Evolutionary conservation across 1,284 basidiomycete species (phyloP).

Genomic region (Sporisorium graminicola): DNA sequence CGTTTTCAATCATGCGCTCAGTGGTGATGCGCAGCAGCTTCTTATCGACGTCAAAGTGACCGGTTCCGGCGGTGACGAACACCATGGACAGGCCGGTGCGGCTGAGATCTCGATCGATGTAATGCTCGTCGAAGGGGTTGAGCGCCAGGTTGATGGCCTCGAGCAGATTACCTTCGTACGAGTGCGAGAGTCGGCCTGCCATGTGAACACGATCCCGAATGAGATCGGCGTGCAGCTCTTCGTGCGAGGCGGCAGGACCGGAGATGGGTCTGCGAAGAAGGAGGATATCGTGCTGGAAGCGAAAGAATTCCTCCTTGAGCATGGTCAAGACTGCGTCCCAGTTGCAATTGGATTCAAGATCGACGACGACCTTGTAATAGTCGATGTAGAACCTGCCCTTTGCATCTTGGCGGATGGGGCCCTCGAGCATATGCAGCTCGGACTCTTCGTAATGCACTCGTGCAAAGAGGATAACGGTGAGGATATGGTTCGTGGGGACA

Average conservation of each 20-base stretch:
- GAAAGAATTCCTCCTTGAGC: slow-evolving; percentile 79
- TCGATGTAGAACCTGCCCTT: slow-evolving; percentile 89
- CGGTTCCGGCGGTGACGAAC: slow-evolving; percentile 92
- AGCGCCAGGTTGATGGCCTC: slow-evolving; percentile 94
- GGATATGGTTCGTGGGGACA: slow-evolving; percentile 86
- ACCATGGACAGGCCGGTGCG: slow-evolving; percentile 89
- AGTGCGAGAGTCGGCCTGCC: slow-evolving; percentile 80
- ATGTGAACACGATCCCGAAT: slow-evolving; percentile 60
- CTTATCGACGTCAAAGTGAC: slow-evolving; percentile 92
- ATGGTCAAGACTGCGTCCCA: slow-evolving; percentile 88
- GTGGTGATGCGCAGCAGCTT: slow-evolving; percentile 90
- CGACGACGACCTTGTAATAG: slow-evolving; percentile 84
- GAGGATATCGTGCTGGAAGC: slow-evolving; percentile 69
- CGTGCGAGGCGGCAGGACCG: slow-evolving; percentile 54
- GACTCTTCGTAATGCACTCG: slow-evolving; percentile 87
- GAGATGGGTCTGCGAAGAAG: slow-evolving; percentile 58
- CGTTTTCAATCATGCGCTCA: slow-evolving; percentile 94
- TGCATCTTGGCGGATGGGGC: slow-evolving; percentile 79
- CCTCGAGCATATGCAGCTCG: slow-evolving; percentile 65
- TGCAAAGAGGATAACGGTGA: slow-evolving; percentile 93
- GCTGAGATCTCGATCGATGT: slow-evolving; percentile 92
- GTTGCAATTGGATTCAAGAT: slow-evolving; percentile 86
- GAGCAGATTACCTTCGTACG: slow-evolving; percentile 93
- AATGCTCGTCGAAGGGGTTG: slow-evolving; percentile 93
- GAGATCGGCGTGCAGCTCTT: slow-evolving; percentile 56